phyloP scores from a whole-genome alignment of 2,329 filamentous ascomycete genomes.

The Curvularia sp. region DNA sequence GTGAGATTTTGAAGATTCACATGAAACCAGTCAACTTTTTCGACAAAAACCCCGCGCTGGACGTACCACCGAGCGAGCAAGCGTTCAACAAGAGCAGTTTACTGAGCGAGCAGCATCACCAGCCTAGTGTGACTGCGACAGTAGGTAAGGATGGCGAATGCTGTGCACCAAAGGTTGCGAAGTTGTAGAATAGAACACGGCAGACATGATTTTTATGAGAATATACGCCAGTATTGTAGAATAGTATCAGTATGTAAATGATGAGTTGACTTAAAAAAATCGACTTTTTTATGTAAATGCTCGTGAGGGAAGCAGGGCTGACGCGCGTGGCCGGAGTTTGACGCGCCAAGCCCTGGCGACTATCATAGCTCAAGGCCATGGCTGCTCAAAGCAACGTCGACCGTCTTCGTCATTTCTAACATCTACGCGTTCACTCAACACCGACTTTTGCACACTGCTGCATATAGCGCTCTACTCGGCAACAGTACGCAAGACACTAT shows the following conservation, averaged over 20 bases:
- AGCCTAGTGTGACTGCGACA: slow-evolving; percentile 46
- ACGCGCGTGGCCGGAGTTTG: slow-evolving; percentile 7
- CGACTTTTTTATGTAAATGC: background rate
- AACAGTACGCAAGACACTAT: slow-evolving; percentile 22
- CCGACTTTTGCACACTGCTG: background rate
- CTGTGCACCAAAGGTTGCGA: slow-evolving; percentile 44
- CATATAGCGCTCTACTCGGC: background rate
- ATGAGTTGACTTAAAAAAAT: background rate
- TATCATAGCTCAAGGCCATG: slow-evolving; percentile 9
- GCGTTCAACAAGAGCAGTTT: slow-evolving; percentile 54
- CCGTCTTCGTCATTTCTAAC: background rate
- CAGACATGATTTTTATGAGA: background rate
- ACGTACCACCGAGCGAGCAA: slow-evolving; percentile 63
- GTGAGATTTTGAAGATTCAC: slow-evolving; percentile 63
- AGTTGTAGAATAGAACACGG: background rate
- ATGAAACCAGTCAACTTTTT: slow-evolving; percentile 68
- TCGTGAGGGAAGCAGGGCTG: background rate
- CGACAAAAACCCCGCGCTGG: slow-evolving; percentile 63
- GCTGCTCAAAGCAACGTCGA: slow-evolving; percentile 14
- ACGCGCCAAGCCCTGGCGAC: slow-evolving; percentile 17
- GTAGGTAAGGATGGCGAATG: slow-evolving; percentile 49
- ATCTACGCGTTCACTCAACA: background rate
- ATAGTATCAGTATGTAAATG: background rate
- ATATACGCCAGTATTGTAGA: background rate
- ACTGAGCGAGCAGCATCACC: slow-evolving; percentile 48